These are phyloP conservation scores for Mycena crocata DNA, from an alignment of 768 basidiomycete species.

Conservation along the genomic window DNA sequence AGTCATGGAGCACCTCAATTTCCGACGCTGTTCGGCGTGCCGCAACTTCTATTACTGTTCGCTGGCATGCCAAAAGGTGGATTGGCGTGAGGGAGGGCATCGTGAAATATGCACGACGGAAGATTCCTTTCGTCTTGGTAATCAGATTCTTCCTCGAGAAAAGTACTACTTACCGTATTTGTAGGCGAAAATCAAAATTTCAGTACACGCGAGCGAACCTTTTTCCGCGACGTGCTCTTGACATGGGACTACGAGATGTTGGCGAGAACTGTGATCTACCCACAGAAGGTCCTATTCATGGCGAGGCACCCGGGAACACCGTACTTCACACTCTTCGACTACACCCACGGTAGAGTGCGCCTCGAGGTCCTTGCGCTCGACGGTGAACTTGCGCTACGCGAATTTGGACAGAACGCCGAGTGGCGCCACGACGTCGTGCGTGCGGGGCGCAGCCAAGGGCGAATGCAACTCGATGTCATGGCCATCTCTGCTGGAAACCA, in stretches of 20 bases:
- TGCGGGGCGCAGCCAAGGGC: neutral
- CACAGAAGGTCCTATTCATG: neutral
- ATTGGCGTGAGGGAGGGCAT: slow-evolving; percentile 1
- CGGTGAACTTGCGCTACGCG: neutral
- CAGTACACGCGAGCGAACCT: neutral
- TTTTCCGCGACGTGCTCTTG: neutral
- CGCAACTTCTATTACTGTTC: slow-evolving; percentile 2
- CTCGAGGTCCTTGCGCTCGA: neutral
- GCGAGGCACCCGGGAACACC: neutral
- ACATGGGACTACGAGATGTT: neutral
- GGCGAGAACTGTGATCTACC: neutral
- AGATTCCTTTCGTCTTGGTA: neutral
- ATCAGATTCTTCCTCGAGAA: neutral
- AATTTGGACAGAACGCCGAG: neutral
- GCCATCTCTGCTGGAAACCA: neutral
- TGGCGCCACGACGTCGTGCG: neutral
- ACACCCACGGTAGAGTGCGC: neutral
- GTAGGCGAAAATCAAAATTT: neutral
- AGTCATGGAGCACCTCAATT: neutral
- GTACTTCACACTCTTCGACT: neutral
- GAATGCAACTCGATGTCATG: neutral
- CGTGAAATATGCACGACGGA: neutral
- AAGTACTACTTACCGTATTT: neutral
- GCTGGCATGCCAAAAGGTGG: neutral
- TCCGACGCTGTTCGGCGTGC: neutral